These are phyloP conservation scores for Teunomyces stri DNA, from an alignment of 805 yeast genomes.

Conservation along the genomic window DNA sequence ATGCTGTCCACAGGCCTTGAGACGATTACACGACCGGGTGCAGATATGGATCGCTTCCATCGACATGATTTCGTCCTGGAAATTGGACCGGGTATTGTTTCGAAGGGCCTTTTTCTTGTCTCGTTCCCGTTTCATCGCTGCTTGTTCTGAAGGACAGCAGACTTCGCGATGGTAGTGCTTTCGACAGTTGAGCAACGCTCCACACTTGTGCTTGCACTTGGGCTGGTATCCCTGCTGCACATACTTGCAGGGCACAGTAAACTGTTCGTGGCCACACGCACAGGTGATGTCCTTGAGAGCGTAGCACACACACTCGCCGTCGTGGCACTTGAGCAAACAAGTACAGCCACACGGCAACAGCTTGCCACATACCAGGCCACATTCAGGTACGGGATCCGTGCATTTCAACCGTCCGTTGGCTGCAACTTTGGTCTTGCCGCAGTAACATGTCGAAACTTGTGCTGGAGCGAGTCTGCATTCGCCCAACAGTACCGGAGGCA, in stretches of 20 bases:
- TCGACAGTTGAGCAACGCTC: constrained; percentile 72
- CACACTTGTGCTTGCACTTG: constrained; percentile 67
- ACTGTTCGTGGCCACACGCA: constrained; percentile 58
- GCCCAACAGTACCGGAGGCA: constrained; percentile 31
- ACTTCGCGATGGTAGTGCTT: constrained; percentile 68
- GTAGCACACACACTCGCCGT: constrained; percentile 71
- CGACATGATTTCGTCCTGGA: constrained; percentile 50
- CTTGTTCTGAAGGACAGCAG: constrained; percentile 70
- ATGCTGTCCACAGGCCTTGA: constrained; percentile 62
- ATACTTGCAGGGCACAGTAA: constrained; percentile 62
- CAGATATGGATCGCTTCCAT: constrained; percentile 78
- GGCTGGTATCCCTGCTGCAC: constrained; percentile 52
- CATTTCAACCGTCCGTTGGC: constrained; percentile 54
- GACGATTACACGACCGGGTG: constrained; percentile 59
- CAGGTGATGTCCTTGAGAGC: constrained; percentile 54
- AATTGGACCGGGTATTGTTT: constrained; percentile 37
- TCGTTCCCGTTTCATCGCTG: constrained; percentile 58
- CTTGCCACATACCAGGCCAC: constrained; percentile 65
- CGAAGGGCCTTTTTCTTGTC: constrained; percentile 49
- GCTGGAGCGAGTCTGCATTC: constrained; percentile 66
- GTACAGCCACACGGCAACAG: constrained; percentile 65
- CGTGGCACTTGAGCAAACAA: constrained; percentile 72
- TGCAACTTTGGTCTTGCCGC: constrained; percentile 62
- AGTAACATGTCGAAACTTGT: constrained; percentile 63
- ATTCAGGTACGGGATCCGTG: constrained; percentile 76